phyloP scores from a whole-genome alignment of 441 rosid species.

The Sinapis alba region DNA sequence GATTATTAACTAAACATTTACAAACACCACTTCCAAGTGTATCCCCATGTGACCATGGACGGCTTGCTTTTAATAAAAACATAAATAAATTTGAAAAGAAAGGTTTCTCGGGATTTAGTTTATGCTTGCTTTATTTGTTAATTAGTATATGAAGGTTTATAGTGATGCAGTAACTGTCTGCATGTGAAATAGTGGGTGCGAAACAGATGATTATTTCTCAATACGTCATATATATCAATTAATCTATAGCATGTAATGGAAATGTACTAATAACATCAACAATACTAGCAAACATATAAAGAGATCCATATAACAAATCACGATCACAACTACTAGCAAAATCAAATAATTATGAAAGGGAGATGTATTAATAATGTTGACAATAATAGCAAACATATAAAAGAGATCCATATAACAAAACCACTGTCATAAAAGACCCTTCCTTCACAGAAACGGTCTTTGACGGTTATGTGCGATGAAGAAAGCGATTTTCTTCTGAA shows the following conservation, averaged over 20 bases:
- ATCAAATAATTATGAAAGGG: neutral
- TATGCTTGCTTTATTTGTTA: neutral
- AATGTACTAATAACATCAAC: slow-evolving; percentile 9
- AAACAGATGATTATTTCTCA: neutral
- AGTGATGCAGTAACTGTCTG: slow-evolving; percentile 8
- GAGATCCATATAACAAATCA: neutral
- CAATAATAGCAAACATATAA: slow-evolving; percentile 6
- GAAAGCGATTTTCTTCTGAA: too few relatives aligned
- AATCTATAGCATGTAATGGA: neutral
- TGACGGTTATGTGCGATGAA: too few relatives aligned
- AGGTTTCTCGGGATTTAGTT: neutral
- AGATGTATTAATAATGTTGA: slow-evolving; percentile 1
- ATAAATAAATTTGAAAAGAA: neutral
- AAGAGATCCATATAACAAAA: neutral
- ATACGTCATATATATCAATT: neutral
- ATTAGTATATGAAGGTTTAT: slow-evolving; percentile 16
- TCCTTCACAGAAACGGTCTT: too few relatives aligned
- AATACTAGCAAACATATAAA: slow-evolving; percentile 7
- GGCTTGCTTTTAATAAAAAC: slow-evolving; percentile 3
- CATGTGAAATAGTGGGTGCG: slow-evolving; percentile 28
- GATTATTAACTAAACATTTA: neutral
- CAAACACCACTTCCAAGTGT: slow-evolving; percentile 34
- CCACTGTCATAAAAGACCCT: slow-evolving; percentile 7
- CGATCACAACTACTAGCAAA: slow-evolving; percentile 18
- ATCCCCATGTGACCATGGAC: slow-evolving; percentile 37